Evolutionary conservation across 352 stramenopile species (phyloP).

Genomic region (Pythium sukuiense): DNA sequence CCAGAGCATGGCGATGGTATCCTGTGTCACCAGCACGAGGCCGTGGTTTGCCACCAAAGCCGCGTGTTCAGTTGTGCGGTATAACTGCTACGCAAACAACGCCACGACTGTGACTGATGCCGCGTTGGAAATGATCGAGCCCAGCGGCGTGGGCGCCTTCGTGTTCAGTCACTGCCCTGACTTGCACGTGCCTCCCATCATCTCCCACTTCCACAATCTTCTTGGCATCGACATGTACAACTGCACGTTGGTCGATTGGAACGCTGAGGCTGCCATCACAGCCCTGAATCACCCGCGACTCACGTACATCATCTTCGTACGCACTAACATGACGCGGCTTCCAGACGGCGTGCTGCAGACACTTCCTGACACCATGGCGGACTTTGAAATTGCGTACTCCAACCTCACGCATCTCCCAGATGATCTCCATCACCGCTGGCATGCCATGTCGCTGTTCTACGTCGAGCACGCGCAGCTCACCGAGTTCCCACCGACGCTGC

Average conservation of each 20-base stretch:
- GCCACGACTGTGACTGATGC: not conserved
- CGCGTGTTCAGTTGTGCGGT: conserved; percentile 26
- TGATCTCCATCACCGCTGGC: conserved; percentile 24
- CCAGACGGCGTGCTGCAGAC: conserved; percentile 21
- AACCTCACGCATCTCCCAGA: conserved; percentile 27
- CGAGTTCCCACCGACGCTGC: conserved; percentile 12
- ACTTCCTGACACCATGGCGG: conserved; percentile 24
- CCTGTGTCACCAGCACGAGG: conserved; percentile 11
- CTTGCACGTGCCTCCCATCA: conserved; percentile 16
- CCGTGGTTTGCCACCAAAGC: conserved; percentile 28
- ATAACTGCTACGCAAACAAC: conserved; percentile 30
- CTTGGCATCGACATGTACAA: conserved; percentile 41
- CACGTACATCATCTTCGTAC: conserved; percentile 26
- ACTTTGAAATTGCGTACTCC: conserved; percentile 30
- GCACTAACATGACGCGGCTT: conserved; percentile 36
- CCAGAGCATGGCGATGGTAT: not conserved
- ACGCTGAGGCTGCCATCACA: conserved; percentile 22
- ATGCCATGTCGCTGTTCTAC: conserved; percentile 25
- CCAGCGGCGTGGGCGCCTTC: conserved; percentile 14
- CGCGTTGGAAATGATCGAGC: conserved; percentile 21
- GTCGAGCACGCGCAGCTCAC: conserved; percentile 25
- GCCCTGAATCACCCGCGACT: conserved; percentile 22
- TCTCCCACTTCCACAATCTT: conserved; percentile 32
- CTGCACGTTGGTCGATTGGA: conserved; percentile 31
- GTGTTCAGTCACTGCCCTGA: conserved; percentile 34